Evolutionary conservation across 208 protist genomes (phyloP).

Genomic region (Trypanosomatidae sp.): DNA sequence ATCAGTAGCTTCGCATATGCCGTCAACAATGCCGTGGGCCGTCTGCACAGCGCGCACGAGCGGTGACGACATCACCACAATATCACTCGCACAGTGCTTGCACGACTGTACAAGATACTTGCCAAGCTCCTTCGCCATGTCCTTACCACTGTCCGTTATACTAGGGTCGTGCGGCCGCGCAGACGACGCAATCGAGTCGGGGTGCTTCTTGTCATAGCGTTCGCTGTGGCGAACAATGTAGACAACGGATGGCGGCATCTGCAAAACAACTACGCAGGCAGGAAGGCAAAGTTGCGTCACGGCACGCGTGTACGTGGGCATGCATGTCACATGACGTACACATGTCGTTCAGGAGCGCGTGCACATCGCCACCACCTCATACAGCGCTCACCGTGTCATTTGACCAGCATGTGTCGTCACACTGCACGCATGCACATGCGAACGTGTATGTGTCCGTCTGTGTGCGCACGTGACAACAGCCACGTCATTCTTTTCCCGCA

Average conservation of each 20-base stretch:
- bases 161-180: conserved; percentile 41
- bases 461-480: too few species aligned
- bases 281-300: neutral
- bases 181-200: conserved; percentile 11
- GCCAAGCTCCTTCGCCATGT: conserved; percentile 27
- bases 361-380: too few species aligned
- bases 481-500: too few species aligned
- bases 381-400: too few species aligned
- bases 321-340: neutral
- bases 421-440: too few species aligned
- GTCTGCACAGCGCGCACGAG: conserved; percentile 41
- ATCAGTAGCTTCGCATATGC: conserved; percentile 4
- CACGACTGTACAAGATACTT: conserved; percentile 11
- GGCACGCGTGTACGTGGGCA: neutral
- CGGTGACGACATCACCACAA: conserved; percentile 23
- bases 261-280: neutral
- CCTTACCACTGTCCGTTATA: conserved; percentile 26
- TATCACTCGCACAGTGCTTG: conserved; percentile 5
- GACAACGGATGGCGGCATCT: conserved; percentile 16
- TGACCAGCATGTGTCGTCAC: too few species aligned
- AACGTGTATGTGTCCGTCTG: too few species aligned
- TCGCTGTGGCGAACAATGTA: conserved; percentile 45
- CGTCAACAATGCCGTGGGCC: conserved; percentile 20
- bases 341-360: too few species aligned
- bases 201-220: conserved; percentile 28